A percentile compares a stretch with the other conserved stretches of the same genome.
phyloP scores from a whole-genome alignment of 2,329 filamentous ascomycete genomes.

The Endoconidiophora polonica region DNA sequence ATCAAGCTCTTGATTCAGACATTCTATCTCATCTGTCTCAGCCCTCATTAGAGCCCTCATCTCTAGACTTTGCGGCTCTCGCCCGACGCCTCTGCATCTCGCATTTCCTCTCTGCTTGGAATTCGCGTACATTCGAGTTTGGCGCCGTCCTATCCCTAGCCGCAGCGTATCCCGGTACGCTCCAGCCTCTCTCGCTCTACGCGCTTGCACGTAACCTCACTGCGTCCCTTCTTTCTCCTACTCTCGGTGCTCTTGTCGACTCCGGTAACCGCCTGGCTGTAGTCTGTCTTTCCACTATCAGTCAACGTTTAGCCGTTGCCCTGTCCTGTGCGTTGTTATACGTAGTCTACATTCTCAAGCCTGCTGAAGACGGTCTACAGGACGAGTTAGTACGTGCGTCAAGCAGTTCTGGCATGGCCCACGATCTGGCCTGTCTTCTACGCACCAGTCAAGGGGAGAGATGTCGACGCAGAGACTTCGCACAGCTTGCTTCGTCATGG shows the following conservation, averaged over 20 bases:
- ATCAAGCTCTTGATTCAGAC: too few relatives aligned
- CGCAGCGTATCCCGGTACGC: constrained; percentile 36
- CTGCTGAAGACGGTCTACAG: too few relatives aligned
- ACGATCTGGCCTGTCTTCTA: constrained; percentile 5
- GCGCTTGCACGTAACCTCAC: constrained; percentile 42
- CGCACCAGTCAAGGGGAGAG: too few relatives aligned
- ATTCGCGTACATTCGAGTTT: constrained; percentile 47
- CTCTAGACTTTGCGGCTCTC: not conserved
- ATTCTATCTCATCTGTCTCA: too few relatives aligned
- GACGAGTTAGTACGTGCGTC: too few relatives aligned
- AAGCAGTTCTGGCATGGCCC: not conserved
- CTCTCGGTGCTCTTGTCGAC: constrained; percentile 45
- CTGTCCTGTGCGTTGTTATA: constrained; percentile 31
- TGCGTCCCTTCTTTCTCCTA: constrained; percentile 40
- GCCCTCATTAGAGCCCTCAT: too few relatives aligned
- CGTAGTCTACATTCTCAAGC: constrained; percentile 17
- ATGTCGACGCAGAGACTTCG: not conserved
- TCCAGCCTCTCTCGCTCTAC: constrained; percentile 53
- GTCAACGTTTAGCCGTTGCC: constrained; percentile 28
- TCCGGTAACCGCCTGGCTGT: constrained; percentile 30
- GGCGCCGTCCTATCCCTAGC: constrained; percentile 43
- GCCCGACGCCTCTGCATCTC: constrained; percentile 34
- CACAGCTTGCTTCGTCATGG: constrained; percentile 17
- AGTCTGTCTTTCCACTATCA: constrained; percentile 31
- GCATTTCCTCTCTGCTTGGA: constrained; percentile 47